phyloP scores from a whole-genome alignment of 768 basidiomycete genomes.

The Suillus lakei region DNA sequence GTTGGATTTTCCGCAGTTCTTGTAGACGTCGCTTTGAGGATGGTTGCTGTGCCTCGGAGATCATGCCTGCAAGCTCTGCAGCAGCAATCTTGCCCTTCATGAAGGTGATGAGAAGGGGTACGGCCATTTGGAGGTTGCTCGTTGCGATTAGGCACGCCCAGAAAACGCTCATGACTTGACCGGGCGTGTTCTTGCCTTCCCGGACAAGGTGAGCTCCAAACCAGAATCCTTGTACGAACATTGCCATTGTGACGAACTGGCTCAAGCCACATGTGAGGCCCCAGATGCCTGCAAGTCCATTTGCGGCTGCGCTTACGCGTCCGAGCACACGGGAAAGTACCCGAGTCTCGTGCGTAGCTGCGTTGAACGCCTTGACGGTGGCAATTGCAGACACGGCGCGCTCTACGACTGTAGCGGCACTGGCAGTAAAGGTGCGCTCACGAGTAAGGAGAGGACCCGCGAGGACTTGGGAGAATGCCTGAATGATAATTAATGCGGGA shows the following conservation, averaged over 20 bases:
- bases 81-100: slow-evolving; percentile 60
- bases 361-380: slow-evolving; percentile 95
- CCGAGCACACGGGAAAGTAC: slow-evolving; percentile 51
- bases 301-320: slow-evolving; percentile 50
- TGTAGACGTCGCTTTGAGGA: slow-evolving; percentile 15
- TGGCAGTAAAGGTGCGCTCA: slow-evolving; percentile 70
- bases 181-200: slow-evolving; percentile 67
- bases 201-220: slow-evolving; percentile 89
- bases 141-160: slow-evolving; percentile 96
- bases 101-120: slow-evolving; percentile 79
- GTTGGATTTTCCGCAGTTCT: slow-evolving; percentile 67
- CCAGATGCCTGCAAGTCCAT: slow-evolving; percentile 72
- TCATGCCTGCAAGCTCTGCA: slow-evolving; percentile 29
- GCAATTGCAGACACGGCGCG: slow-evolving; percentile 77
- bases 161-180: slow-evolving; percentile 94
- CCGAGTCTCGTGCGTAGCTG: slow-evolving; percentile 57
- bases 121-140: slow-evolving; percentile 83
- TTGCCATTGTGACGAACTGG: slow-evolving; percentile 85
- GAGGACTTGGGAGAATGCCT: slow-evolving; percentile 72
- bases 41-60: slow-evolving; percentile 15
- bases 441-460: slow-evolving; percentile 67
- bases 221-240: slow-evolving; percentile 99
- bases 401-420: slow-evolving; percentile 81
- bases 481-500: slow-evolving; percentile 79
- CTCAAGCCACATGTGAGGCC: slow-evolving; percentile 66